Percentiles rank a stretch among this genome's conserved stretches.
phyloP scores from a whole-genome alignment of 768 basidiomycete species.

The Boletus subcaerulescens region DNA sequence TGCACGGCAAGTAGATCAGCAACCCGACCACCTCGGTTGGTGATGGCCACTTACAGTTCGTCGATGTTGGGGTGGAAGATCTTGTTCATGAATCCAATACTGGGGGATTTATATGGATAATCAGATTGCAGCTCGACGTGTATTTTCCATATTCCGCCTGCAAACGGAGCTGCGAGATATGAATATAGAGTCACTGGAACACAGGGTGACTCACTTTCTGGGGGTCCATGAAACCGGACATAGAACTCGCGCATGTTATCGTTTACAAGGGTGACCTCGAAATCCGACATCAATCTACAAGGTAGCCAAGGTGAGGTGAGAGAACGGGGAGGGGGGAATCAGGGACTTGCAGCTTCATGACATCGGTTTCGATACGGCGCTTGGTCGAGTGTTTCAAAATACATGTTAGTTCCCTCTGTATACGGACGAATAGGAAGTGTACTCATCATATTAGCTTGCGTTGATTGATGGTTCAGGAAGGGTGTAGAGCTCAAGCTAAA shows the following conservation, averaged over 20 bases:
- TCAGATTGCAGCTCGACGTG: constrained; percentile 98
- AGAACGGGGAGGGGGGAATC: not conserved
- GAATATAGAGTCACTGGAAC: constrained; percentile 5
- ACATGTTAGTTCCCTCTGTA: constrained; percentile 27
- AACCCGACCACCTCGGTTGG: constrained; percentile 2
- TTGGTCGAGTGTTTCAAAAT: constrained; percentile 65
- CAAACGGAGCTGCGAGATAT: constrained; percentile 74
- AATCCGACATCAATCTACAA: constrained; percentile 93
- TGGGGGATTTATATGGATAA: constrained; percentile 98
- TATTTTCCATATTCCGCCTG: constrained; percentile 99
- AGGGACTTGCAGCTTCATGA: constrained; percentile 88
- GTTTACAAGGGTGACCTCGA: constrained; percentile 95
- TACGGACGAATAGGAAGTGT: constrained; percentile 20
- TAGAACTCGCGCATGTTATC: constrained; percentile 99
- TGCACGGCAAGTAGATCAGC: constrained; percentile 31
- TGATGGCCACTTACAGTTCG: constrained; percentile 71
- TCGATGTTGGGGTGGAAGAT: constrained; percentile 99
- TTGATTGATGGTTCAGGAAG: constrained; percentile 11
- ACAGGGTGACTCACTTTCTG: constrained; percentile 69
- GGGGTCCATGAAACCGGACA: constrained; percentile 90
- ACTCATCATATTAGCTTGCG: constrained; percentile 59
- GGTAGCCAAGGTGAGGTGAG: constrained; percentile 8
- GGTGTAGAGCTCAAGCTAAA: constrained; percentile 12
- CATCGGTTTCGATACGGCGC: constrained; percentile 97
- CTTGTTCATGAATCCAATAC: constrained; percentile 99